Conservation (phyloP, 768 basidiomycete genomes). For the Kwoniella mangroviensis region DNA sequence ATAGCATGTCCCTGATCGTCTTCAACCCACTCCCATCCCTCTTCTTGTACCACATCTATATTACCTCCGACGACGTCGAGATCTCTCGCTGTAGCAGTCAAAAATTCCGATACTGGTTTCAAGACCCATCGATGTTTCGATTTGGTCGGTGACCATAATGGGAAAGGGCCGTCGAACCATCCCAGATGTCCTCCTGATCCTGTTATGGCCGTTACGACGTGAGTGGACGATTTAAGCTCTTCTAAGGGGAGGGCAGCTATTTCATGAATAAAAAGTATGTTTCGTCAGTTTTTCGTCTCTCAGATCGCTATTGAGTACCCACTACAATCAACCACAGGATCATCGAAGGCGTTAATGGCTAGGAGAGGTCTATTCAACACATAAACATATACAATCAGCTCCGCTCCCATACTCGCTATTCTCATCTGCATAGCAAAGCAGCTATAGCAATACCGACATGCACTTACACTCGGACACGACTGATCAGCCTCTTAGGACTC, state of each 20-base stretch:
- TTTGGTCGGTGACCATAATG: slow-evolving; percentile 27
- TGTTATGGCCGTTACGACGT: slow-evolving; percentile 53
- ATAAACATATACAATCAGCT: too few relatives aligned
- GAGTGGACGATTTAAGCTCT: slow-evolving; percentile 44
- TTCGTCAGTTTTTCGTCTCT: too few relatives aligned
- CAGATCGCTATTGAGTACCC: slow-evolving; percentile 16
- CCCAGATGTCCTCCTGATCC: slow-evolving; percentile 57
- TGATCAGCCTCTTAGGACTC: slow-evolving; percentile 44
- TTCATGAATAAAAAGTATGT: background rate
- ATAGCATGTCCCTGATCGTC: slow-evolving; percentile 24
- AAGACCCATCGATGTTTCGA: slow-evolving; percentile 51
- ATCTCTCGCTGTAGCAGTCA: slow-evolving; percentile 41
- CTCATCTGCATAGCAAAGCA: too few relatives aligned
- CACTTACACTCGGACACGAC: slow-evolving; percentile 48
- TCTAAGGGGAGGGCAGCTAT: slow-evolving; percentile 48
- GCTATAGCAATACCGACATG: background rate
- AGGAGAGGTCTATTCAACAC: slow-evolving; percentile 47
- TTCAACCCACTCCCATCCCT: slow-evolving; percentile 39
- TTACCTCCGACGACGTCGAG: slow-evolving; percentile 14
- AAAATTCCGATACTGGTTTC: slow-evolving; percentile 47
- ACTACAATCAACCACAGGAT: slow-evolving; percentile 56
- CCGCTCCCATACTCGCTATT: too few relatives aligned
- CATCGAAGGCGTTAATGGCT: slow-evolving; percentile 58
- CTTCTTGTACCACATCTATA: slow-evolving; percentile 21
- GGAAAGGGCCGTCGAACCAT: slow-evolving; percentile 54